Percentiles rank a stretch among this genome's conserved stretches.
Evolutionary conservation across 192 early-diverging fungal genomes (phyloP).

Genomic region (Helicostylum pulchrum): DNA sequence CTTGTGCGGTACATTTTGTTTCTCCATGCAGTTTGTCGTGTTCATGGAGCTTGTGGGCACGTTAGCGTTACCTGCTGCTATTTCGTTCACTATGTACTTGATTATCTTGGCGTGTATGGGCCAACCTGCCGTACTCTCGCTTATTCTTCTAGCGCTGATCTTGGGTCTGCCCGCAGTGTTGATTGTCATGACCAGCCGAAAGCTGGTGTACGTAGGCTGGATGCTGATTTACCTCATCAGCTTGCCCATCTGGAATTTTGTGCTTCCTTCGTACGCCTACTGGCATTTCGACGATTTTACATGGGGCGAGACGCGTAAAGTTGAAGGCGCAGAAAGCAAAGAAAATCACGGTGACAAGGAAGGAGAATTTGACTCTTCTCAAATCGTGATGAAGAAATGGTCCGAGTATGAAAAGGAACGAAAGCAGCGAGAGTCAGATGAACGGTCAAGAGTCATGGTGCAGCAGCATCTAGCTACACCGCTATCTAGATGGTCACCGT

Average conservation of each 20-base stretch:
- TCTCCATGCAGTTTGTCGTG: slow-evolving; percentile 95
- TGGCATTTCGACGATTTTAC: slow-evolving; percentile 91
- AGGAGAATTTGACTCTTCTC: slow-evolving; percentile 73
- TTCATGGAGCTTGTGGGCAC: slow-evolving; percentile 94
- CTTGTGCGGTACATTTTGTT: slow-evolving; percentile 87
- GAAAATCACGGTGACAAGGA: slow-evolving; percentile 62
- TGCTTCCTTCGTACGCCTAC: slow-evolving; percentile 74
- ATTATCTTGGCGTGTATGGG: slow-evolving; percentile 72
- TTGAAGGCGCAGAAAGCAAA: slow-evolving; percentile 48
- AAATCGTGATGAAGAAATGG: slow-evolving; percentile 77
- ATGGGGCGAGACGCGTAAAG: slow-evolving; percentile 78
- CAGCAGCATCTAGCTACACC: slow-evolving; percentile 1
- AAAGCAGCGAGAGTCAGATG: slow-evolving; percentile 1
- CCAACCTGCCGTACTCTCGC: slow-evolving; percentile 52
- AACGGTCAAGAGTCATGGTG: neutral
- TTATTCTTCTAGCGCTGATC: slow-evolving; percentile 74
- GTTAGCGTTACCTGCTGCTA: slow-evolving; percentile 87
- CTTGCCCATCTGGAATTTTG: slow-evolving; percentile 78
- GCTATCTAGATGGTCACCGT: slow-evolving; percentile 13
- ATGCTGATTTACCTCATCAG: slow-evolving; percentile 42
- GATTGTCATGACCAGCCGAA: slow-evolving; percentile 84
- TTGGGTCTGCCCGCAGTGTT: slow-evolving; percentile 88
- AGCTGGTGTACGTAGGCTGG: slow-evolving; percentile 86
- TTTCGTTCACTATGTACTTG: slow-evolving; percentile 81
- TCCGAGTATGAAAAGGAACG: slow-evolving; percentile 52